Evolutionary conservation across 805 yeast genomes (phyloP), one percentile per base, ranked within the genome.

Genomic region (Suhomyces faveliae): DNA sequence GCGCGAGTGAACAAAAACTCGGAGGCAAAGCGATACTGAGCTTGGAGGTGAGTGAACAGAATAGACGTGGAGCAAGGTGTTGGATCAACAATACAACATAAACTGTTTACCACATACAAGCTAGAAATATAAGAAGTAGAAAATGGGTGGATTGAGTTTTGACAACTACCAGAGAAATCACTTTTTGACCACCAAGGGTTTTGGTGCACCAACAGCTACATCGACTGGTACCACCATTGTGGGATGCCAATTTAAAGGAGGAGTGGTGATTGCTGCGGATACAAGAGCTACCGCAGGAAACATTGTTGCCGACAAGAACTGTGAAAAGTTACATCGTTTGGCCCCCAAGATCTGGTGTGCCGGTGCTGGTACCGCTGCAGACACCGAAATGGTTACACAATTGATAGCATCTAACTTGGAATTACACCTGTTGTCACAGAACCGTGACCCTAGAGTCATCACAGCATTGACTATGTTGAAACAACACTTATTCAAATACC

Each of bases 361-460:
- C 45, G 99, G 99, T 61, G 99, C 99, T 3, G 99, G 99, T 68
- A 94, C 99, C n/a, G 99, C 99, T 24, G 98, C 99, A 6, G 99
- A 94, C 66, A 94, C 97, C 10, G 98, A 94, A 67, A 89, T 90
- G 83, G 98, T 94, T 35, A 94, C 99, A 4, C 96, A 90, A 67
- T 77, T 94, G 62, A 90, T 90, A 57, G 82, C 89, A 30, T 88
- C 96, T 33, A 91, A 92, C 66, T 74, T 94, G 54, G 99, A 94
- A 70, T 75, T 94, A 52, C 99, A 92, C 68, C 76, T 95, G 7
- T 74, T 90, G 70, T 83, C 86, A 59, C 84, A 92, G 27, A 83
- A 83, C 51, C 83, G 98, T 57, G 82, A 84, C 58, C 98, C 99
- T 39, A 78, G 99, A 58, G 98, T 94, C 39, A 91, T 90, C 35